These are phyloP conservation scores for Triticum turgidum DNA, from an alignment of 176 grass and related monocot species.

Conservation along the genomic window DNA sequence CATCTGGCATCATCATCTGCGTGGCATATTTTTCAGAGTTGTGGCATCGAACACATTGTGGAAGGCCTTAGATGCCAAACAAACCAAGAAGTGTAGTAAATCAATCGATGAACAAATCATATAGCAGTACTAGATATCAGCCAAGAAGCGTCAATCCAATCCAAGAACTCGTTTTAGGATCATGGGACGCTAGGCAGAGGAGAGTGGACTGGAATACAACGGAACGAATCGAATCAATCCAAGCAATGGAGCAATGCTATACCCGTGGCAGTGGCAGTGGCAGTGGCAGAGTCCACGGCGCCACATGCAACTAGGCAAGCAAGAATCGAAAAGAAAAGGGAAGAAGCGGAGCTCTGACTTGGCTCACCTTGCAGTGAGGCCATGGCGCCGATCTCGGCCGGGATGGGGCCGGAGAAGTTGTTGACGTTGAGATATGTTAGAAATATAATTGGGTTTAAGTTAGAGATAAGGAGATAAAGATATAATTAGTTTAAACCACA, in stretches of 20 bases:
- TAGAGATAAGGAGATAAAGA: too few relatives aligned
- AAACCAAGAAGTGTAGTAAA: not conserved
- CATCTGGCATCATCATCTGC: too few relatives aligned
- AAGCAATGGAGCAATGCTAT: constrained; percentile 12
- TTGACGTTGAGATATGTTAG: constrained; percentile 90
- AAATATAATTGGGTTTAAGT: too few relatives aligned
- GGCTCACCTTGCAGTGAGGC: constrained; percentile 66
- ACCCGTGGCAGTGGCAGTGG: not conserved
- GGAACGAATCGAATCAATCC: not conserved
- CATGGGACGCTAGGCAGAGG: not conserved
- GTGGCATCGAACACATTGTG: too few relatives aligned
- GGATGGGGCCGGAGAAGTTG: constrained; percentile 69
- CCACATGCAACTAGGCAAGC: constrained; percentile 31
- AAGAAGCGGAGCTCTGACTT: not conserved
- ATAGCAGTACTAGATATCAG: not conserved
- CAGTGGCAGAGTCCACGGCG: constrained; percentile 10
- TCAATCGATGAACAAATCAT: constrained; percentile 13
- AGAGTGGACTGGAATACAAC: not conserved
- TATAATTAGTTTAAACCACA: too few relatives aligned
- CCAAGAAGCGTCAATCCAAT: constrained; percentile 11
- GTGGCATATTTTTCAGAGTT: too few relatives aligned
- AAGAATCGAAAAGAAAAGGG: not conserved
- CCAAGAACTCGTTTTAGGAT: not conserved
- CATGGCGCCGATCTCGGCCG: constrained; percentile 68
- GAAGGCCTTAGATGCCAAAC: not conserved